Conservation (phyloP, 2,329 filamentous ascomycete genomes). For the Cercospora sojina region DNA sequence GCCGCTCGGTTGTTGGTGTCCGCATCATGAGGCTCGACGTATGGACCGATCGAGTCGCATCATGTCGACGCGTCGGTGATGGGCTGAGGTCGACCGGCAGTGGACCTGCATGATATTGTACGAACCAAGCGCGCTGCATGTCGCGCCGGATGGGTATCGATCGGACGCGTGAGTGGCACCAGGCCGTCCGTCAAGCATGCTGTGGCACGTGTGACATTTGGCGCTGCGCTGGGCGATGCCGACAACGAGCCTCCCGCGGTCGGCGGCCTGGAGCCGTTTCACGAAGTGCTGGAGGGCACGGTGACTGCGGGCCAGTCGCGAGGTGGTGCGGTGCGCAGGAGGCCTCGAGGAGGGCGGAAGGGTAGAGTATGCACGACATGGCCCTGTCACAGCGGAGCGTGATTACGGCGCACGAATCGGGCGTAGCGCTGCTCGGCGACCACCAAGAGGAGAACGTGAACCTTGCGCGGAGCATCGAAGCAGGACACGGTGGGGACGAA, state of each 20-base stretch:
- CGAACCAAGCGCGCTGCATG: neutral
- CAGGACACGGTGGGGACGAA: neutral
- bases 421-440: neutral
- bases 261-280: neutral
- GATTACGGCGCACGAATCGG: neutral
- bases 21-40: neutral
- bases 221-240: neutral
- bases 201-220: neutral
- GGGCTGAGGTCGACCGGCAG: neutral
- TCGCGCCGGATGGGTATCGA: neutral
- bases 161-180: neutral
- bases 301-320: neutral
- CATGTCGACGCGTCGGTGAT: neutral
- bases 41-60: neutral
- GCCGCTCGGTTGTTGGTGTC: neutral
- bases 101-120: neutral
- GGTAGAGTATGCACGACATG: conserved; percentile 2
- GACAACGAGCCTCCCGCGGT: neutral
- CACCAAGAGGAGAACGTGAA: neutral
- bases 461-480: neutral
- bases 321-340: too few species aligned
- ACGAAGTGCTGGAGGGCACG: neutral
- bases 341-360: too few species aligned
- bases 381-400: neutral
- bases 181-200: neutral